These are phyloP conservation scores for Clonostachys solani DNA, from an alignment of 2,329 filamentous ascomycete species.

Conservation along the genomic window DNA sequence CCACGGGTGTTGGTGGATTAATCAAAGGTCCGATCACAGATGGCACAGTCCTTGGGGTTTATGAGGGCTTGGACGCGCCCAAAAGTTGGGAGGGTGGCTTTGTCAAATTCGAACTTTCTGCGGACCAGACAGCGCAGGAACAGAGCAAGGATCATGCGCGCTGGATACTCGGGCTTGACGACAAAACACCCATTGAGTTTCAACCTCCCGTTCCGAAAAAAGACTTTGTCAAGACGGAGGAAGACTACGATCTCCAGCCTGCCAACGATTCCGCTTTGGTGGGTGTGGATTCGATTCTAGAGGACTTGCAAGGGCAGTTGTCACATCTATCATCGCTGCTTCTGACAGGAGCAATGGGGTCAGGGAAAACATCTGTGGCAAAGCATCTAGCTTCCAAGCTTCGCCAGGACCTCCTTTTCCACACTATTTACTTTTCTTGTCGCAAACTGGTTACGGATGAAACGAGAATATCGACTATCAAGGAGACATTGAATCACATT, in stretches of 20 bases:
- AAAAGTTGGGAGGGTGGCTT: slow-evolving; percentile 80
- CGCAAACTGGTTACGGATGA: slow-evolving; percentile 87
- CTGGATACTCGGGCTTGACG: slow-evolving; percentile 79
- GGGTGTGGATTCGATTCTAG: slow-evolving; percentile 75
- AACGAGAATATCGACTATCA: slow-evolving; percentile 82
- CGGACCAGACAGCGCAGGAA: slow-evolving; percentile 27
- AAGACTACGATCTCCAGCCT: slow-evolving; percentile 50
- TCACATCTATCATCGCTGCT: slow-evolving; percentile 85
- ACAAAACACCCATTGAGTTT: slow-evolving; percentile 69
- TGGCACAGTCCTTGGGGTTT: slow-evolving; percentile 68
- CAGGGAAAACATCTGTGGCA: slow-evolving; percentile 82
- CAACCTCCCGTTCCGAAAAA: slow-evolving; percentile 69
- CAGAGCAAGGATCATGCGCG: slow-evolving; percentile 41
- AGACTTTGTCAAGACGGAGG: slow-evolving; percentile 49
- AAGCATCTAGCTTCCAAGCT: slow-evolving; percentile 72
- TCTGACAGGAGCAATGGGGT: slow-evolving; percentile 81
- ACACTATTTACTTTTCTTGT: slow-evolving; percentile 83
- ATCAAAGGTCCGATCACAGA: slow-evolving; percentile 85
- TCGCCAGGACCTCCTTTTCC: slow-evolving; percentile 69
- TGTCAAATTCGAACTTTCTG: slow-evolving; percentile 62
- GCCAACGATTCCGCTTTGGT: slow-evolving; percentile 62
- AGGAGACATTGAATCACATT: slow-evolving; percentile 77
- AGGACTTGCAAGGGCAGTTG: slow-evolving; percentile 70
- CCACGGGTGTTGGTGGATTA: slow-evolving; percentile 52
- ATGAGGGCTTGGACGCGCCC: slow-evolving; percentile 46